A percentile compares a stretch with the other conserved stretches of the same genome.
These are phyloP conservation scores for Mesembryanthemum crystallinum DNA, from an alignment of 148 eudicot species.

Conservation along the genomic window DNA sequence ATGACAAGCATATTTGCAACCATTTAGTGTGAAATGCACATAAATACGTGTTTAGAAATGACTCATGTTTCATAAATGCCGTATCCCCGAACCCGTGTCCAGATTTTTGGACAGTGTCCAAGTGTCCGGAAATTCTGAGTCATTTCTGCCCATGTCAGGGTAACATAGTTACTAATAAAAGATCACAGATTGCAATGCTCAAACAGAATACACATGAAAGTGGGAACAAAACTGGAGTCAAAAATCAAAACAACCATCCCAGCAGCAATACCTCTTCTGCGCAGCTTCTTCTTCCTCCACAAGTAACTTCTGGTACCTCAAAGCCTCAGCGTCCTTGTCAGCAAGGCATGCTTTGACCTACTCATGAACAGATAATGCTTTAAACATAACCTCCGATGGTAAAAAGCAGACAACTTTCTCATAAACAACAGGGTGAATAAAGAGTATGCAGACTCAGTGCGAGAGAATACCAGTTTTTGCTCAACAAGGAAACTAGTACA, in stretches of 20 bases:
- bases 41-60: no score
- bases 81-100: no score
- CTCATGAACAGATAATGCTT: slow-evolving; percentile 6
- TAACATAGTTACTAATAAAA: neutral
- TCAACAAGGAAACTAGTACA: slow-evolving; percentile 87
- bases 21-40: no score
- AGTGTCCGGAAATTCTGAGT: no score
- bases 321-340: slow-evolving; percentile 91
- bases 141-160: no score
- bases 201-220: neutral
- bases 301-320: slow-evolving; percentile 89
- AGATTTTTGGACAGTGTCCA: no score
- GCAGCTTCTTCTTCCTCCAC: slow-evolving; percentile 99
- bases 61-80: no score
- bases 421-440: neutral
- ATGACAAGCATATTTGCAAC: no score
- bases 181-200: neutral
- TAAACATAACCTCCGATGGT: neutral
- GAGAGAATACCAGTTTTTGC: slow-evolving; percentile 72
- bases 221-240: neutral
- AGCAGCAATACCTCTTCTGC: slow-evolving; percentile 63
- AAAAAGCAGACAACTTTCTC: neutral
- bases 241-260: slow-evolving; percentile 8
- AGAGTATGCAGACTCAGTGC: neutral
- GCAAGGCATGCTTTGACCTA: slow-evolving; percentile 94